Evolutionary conservation across 2,329 filamentous ascomycete genomes (phyloP), one percentile per base, ranked within the genome.

Genomic region (Xylaria hypoxylon): DNA sequence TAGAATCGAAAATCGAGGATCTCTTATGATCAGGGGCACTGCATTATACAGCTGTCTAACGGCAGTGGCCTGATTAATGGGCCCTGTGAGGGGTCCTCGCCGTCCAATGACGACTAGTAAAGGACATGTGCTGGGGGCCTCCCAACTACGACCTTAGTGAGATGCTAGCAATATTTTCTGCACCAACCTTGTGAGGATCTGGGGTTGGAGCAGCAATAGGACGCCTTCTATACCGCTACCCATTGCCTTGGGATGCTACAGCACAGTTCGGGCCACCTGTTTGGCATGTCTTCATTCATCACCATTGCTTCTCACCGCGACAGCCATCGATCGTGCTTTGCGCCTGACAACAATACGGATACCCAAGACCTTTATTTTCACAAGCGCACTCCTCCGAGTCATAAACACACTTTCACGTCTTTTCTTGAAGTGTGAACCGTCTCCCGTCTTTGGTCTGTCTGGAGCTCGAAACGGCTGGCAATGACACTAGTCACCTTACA

Each of bases 161-260:
- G 61, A 67, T 68, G 64, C 67, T 52, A 56, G 64, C 61, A 65
- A 60, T 60, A 64, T 48, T 42, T 42, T 59, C 60, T 69, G 64
- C 64, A 65, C 31, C 58, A 65, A 65, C 59, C 61, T 60, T 62
- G 62, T 31, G 68, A 67, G 55, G 68, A 68, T 69, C 68, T 59
- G 65, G 65, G 65, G 65, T 68, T 65, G 40, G 65, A 53, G 51
- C 58, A 62, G 60, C 62, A 65, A 62, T 69, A 69, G 53, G 51
- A 69, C 67, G 61, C 55, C 67, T 60, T 53, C 64, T 69, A 68
- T 64, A 65, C 61, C 44, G 61, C 64, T 65, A 69, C 64, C 67
- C 67, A 58, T 65, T 65, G 67, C 64, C 64, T 58, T 69, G 67
- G 67, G 67, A 67, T 69, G 33, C 47, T 63, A 52, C 60, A 59